Conservation (phyloP, 371 early-diverging fungal genomes). For the Lichtheimia ramosa region DNA sequence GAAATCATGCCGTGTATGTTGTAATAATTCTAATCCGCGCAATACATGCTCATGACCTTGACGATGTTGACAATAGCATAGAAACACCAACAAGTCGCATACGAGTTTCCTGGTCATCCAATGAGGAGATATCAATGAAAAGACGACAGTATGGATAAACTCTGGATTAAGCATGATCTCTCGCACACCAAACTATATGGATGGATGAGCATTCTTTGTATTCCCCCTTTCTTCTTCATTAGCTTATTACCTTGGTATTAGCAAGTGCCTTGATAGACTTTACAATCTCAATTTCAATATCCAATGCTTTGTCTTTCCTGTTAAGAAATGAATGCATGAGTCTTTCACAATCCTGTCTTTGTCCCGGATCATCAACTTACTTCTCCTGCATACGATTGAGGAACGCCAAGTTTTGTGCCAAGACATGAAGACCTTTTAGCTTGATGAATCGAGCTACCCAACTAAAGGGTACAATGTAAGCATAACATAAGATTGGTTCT, state of each 20-base stretch:
- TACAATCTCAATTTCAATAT: constrained; percentile 74
- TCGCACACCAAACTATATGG: constrained; percentile 59
- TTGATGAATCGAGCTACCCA: constrained; percentile 62
- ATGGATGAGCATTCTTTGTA: neutral
- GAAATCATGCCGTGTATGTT: constrained; percentile 48
- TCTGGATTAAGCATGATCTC: constrained; percentile 67
- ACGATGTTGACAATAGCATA: constrained; percentile 71
- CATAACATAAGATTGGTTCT: neutral
- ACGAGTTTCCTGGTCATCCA: constrained; percentile 71
- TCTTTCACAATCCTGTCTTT: constrained; percentile 2
- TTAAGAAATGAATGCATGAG: neutral
- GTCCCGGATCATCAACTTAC: constrained; percentile 8
- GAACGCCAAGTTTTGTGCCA: constrained; percentile 56
- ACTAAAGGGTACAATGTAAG: constrained; percentile 11
- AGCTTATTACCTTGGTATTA: constrained; percentile 50
- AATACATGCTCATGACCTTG: constrained; percentile 70
- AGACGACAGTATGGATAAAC: constrained; percentile 67
- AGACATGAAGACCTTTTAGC: constrained; percentile 63
- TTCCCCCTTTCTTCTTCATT: neutral
- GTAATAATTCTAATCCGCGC: constrained; percentile 48
- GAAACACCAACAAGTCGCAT: constrained; percentile 74
- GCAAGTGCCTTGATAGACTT: constrained; percentile 71
- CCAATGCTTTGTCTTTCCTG: constrained; percentile 59
- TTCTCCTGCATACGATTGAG: constrained; percentile 41
- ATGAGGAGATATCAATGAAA: constrained; percentile 73